Percentiles rank a stretch among this genome's conserved stretches.
These are phyloP conservation scores for Botrytis elliptica DNA, from an alignment of 2,329 filamentous ascomycete species.

Conservation along the genomic window DNA sequence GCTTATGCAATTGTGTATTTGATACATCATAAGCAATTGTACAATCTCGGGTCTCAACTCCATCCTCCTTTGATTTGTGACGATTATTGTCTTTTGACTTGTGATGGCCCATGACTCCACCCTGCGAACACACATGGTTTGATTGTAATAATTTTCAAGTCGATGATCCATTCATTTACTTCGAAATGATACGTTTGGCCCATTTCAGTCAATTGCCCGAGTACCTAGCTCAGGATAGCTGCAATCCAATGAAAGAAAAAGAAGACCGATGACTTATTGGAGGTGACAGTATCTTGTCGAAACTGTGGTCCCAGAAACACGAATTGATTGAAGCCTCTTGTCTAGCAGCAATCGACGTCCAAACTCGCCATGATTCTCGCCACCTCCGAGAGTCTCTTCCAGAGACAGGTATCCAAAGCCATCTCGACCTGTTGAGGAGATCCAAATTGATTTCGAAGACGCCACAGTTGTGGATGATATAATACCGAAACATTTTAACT, in stretches of 20 bases:
- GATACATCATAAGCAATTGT: background rate
- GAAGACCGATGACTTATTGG: slow-evolving; percentile 22
- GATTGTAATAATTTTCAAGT: slow-evolving; percentile 13
- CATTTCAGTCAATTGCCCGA: slow-evolving; percentile 24
- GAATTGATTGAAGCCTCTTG: slow-evolving; percentile 22
- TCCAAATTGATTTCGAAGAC: slow-evolving; percentile 3
- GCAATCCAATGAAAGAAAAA: slow-evolving; percentile 20
- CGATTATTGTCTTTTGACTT: slow-evolving; percentile 20
- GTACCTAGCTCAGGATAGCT: slow-evolving; percentile 18
- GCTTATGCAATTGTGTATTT: background rate
- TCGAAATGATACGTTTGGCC: slow-evolving; percentile 20
- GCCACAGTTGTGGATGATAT: slow-evolving; percentile 14
- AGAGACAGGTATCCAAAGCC: background rate
- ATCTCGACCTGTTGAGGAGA: background rate
- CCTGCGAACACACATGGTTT: background rate
- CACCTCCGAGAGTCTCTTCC: slow-evolving; percentile 18
- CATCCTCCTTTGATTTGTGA: slow-evolving; percentile 21
- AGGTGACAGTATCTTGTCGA: slow-evolving; percentile 19
- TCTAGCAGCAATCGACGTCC: slow-evolving; percentile 15
- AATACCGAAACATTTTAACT: slow-evolving; percentile 23
- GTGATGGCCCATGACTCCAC: slow-evolving; percentile 1
- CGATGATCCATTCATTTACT: slow-evolving; percentile 22
- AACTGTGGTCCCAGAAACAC: slow-evolving; percentile 19
- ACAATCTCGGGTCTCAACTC: slow-evolving; percentile 3
- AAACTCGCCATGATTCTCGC: slow-evolving; percentile 19